A percentile compares a stretch with the other conserved stretches of the same genome.
phyloP scores from a whole-genome alignment of 768 basidiomycete species.

The Rhodotorula graminis region DNA sequence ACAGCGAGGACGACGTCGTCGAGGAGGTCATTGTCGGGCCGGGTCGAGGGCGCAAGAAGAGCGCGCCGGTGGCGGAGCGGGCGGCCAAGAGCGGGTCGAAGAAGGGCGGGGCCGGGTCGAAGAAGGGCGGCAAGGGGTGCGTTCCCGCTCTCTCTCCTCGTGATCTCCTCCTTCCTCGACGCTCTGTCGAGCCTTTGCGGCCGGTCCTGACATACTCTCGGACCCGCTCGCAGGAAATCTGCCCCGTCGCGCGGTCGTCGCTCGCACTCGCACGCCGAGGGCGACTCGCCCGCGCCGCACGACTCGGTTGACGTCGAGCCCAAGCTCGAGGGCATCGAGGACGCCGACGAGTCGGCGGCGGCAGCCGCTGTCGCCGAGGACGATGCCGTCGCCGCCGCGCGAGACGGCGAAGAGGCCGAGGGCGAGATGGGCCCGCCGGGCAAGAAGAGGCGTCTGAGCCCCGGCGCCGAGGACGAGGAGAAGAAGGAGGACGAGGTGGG shows the following conservation, averaged over 20 bases:
- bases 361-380: not conserved
- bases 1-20: constrained; percentile 11
- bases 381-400: not conserved
- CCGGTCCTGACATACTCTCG: too few species aligned
- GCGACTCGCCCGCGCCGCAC: not conserved
- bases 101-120: not conserved
- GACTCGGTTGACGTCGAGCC: not conserved
- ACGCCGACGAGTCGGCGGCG: not conserved
- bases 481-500: not conserved
- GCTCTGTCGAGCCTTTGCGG: too few species aligned
- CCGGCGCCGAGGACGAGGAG: not conserved
- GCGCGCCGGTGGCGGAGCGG: not conserved
- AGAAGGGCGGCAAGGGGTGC: constrained; percentile 4
- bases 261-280: not conserved
- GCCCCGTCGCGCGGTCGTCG: not conserved
- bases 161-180: not conserved
- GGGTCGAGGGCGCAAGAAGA: not conserved
- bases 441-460: not conserved
- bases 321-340: not conserved
- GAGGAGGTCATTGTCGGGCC: not conserved
- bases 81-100: not conserved
- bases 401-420: not conserved
- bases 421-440: not conserved
- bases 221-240: not conserved
- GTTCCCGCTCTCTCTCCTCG: not conserved